Base-by-base conservation (phyloP, 208 protist genomes). In the Trypanosoma theileri region DNA sequence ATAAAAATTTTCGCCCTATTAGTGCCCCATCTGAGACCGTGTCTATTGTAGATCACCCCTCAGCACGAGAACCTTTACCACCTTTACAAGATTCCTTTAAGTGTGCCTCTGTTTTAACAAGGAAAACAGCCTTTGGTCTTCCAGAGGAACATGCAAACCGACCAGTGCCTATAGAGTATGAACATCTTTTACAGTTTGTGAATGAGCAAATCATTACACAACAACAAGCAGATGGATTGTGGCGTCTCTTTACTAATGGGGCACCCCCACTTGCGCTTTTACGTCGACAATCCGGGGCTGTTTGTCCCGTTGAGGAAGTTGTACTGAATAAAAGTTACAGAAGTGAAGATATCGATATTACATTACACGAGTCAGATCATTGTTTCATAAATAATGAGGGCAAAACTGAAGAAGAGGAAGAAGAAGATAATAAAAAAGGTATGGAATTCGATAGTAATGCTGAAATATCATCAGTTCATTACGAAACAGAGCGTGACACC, bases 131-230 rank as follows among this genome's bases (percentile, higher is more conserved):
- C 9, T 66, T 91, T 50, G 85, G 81, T 21, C 64, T 92, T 19
- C 65, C 77, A 0, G 63, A 84, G 48, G 55, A 82, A 42, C n/a
- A 68, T 26, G 84, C 68, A 8, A 63, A 61, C 17, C 45, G 60
- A 56, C 82, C 87, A 19, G 82, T 93, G 1, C 77, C 84, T 19
- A 92, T 95, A 46, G 72, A 84, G 54, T 84, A 87, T 55, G 74
- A 81, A 14, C 87, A 95, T 63, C 75, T 95, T 16, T 60, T 80
- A 16, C 82, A 93, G 59, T 95, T 95, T 69, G 82, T 84, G 0
- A 74, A 89, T 59, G 86, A 86, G 21, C 79, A 92, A 52, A 89
- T 95, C 42, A 92, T 95, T 54, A 93, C 90, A 4, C 59, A 78
- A 19, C 52, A 52, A 24, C 87, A 95, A 64, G 85, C 90, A 17